These are phyloP conservation scores for Globisporangium recalcitrans DNA, from an alignment of 352 stramenopile species.

Conservation along the genomic window DNA sequence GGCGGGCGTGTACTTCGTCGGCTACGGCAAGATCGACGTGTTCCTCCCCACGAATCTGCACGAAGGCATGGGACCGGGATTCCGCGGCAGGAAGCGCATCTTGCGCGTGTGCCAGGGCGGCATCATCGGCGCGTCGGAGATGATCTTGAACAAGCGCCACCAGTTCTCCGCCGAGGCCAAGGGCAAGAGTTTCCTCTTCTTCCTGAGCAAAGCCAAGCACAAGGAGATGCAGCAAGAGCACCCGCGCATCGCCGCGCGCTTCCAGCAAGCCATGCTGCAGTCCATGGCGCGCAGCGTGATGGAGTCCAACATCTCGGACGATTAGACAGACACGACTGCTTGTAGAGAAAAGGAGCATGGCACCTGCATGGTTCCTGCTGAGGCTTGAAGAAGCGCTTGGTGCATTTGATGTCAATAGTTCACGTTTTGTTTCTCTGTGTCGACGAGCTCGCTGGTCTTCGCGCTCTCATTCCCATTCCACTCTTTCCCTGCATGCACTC, in stretches of 20 bases:
- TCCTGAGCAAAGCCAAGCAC: conserved; percentile 70
- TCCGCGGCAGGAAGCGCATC: conserved; percentile 74
- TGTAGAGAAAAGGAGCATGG: background rate
- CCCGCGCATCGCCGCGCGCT: conserved; percentile 60
- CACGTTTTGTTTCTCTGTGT: conserved; percentile 4
- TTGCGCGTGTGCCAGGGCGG: conserved; percentile 75
- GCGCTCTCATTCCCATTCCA: background rate
- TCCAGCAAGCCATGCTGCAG: conserved; percentile 83
- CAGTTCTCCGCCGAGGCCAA: conserved; percentile 76
- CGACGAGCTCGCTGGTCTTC: background rate
- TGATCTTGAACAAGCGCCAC: conserved; percentile 78
- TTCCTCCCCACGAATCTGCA: conserved; percentile 79
- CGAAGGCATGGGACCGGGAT: conserved; percentile 73
- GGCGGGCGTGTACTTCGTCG: conserved; percentile 76
- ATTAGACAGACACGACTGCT: conserved; percentile 31
- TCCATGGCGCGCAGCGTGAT: conserved; percentile 82
- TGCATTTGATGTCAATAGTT: conserved; percentile 6
- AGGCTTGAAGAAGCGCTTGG: background rate
- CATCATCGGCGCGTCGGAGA: conserved; percentile 70
- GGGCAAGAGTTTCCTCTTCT: conserved; percentile 71
- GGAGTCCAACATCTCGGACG: conserved; percentile 78
- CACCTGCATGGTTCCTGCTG: background rate
- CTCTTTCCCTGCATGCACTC: background rate
- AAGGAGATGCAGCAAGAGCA: conserved; percentile 62
- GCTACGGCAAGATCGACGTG: conserved; percentile 80